These are phyloP conservation scores for Termitomyces sp. DNA, from an alignment of 768 basidiomycete genomes.

Conservation along the genomic window DNA sequence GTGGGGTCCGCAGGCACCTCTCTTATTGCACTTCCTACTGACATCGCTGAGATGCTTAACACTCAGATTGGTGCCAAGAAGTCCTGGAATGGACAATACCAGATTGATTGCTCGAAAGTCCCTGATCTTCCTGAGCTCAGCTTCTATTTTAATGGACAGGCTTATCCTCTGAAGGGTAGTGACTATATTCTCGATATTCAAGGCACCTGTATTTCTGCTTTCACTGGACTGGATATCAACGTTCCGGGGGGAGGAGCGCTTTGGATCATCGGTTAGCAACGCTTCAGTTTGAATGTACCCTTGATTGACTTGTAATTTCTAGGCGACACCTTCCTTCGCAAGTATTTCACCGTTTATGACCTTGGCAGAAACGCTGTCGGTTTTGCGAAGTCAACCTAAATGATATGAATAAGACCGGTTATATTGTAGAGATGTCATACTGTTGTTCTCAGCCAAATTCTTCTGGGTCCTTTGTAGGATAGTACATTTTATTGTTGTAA, in stretches of 20 bases:
- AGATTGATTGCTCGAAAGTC: conserved; percentile 83
- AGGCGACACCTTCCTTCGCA: conserved; percentile 91
- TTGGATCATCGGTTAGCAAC: conserved; percentile 76
- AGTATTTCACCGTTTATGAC: conserved; percentile 90
- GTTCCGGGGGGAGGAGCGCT: conserved; percentile 69
- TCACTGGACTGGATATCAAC: conserved; percentile 89
- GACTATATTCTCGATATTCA: conserved; percentile 91
- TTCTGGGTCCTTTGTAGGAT: neutral
- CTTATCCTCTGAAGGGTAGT: conserved; percentile 70
- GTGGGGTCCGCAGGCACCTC: conserved; percentile 83
- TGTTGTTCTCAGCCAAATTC: neutral
- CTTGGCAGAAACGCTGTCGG: conserved; percentile 75
- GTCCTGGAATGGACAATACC: conserved; percentile 95
- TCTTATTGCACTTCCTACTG: conserved; percentile 87
- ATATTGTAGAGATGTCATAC: neutral
- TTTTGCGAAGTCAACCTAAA: conserved; percentile 49
- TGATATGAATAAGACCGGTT: conserved; percentile 9
- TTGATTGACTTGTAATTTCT: conserved; percentile 1
- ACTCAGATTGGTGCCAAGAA: conserved; percentile 90
- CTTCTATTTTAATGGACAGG: conserved; percentile 77
- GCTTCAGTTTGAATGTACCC: conserved; percentile 10
- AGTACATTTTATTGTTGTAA: neutral
- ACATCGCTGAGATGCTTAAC: conserved; percentile 98
- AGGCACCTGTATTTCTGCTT: conserved; percentile 91
- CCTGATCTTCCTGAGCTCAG: conserved; percentile 78